Percentiles rank a stretch among this genome's conserved stretches.
phyloP scores from a whole-genome alignment of 345 rosid genomes.

The Camelina hispida region DNA sequence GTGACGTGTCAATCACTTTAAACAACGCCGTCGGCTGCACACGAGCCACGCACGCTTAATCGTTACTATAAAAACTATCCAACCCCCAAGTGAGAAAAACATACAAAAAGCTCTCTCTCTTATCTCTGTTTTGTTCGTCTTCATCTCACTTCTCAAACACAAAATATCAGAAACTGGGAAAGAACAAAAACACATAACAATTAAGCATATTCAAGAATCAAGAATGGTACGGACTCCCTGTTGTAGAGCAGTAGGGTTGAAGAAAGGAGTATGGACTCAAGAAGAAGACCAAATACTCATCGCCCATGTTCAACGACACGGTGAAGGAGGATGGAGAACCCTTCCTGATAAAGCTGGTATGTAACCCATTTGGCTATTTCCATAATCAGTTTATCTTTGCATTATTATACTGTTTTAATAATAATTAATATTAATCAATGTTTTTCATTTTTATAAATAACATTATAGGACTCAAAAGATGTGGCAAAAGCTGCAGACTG shows the following conservation, averaged over 20 bases:
- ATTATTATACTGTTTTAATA: not conserved
- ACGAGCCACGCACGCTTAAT: constrained; percentile 5
- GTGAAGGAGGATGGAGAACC: constrained; percentile 56
- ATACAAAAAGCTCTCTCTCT: constrained; percentile 1
- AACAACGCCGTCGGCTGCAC: constrained; percentile 38
- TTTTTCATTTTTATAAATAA: not conserved
- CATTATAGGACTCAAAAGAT: constrained; percentile 49
- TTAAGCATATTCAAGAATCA: constrained; percentile 12
- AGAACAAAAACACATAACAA: not conserved
- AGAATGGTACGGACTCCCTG: constrained; percentile 52
- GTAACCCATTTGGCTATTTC: too few relatives aligned
- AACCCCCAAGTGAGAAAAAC: constrained; percentile 14
- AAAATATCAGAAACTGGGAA: not conserved
- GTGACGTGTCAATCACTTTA: constrained; percentile 10
- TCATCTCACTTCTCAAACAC: not conserved
- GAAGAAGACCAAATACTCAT: constrained; percentile 54
- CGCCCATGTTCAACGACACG: constrained; percentile 40
- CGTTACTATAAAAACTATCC: constrained; percentile 8
- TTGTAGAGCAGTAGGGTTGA: constrained; percentile 46
- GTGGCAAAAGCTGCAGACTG: constrained; percentile 57
- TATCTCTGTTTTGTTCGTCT: constrained; percentile 1
- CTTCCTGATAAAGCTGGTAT: constrained; percentile 56
- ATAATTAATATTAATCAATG: constrained; percentile 6
- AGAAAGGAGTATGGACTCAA: constrained; percentile 56
- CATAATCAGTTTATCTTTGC: constrained; percentile 16